Conservation (phyloP, 2,329 filamentous ascomycete genomes). For the Rhynchosporium secalis region DNA sequence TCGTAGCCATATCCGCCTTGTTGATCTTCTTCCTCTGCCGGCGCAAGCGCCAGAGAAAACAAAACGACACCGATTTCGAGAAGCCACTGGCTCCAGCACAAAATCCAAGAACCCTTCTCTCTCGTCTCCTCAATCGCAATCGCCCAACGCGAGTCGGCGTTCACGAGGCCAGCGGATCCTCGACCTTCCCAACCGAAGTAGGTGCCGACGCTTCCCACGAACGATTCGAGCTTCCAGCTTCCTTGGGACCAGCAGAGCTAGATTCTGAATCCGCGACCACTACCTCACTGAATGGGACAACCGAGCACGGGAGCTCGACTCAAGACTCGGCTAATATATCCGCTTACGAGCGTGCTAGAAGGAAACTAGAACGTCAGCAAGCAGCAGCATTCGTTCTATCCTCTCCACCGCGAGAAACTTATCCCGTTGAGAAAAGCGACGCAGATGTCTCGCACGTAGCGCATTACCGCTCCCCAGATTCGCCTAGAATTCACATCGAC, state of each 20-base stretch:
- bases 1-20: constrained; percentile 22
- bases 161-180: constrained; percentile 53
- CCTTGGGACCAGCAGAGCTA: constrained; percentile 34
- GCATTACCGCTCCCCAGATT: constrained; percentile 41
- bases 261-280: constrained; percentile 31
- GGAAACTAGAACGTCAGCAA: constrained; percentile 52
- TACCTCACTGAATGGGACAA: constrained; percentile 27
- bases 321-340: constrained; percentile 44
- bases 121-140: constrained; percentile 46
- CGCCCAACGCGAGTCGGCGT: constrained; percentile 48
- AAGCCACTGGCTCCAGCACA: constrained; percentile 39
- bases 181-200: constrained; percentile 47
- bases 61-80: constrained; percentile 23
- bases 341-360: constrained; percentile 52
- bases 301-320: constrained; percentile 27
- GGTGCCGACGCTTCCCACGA: constrained; percentile 32
- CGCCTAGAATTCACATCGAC: constrained; percentile 22
- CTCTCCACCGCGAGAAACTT: constrained; percentile 27
- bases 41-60: constrained; percentile 32
- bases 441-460: constrained; percentile 36
- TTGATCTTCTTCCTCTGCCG: constrained; percentile 26
- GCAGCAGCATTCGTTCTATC: constrained; percentile 52
- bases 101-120: constrained; percentile 47
- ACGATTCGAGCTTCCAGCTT: constrained; percentile 33
- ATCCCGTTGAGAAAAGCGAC: constrained; percentile 40